Evolutionary conservation across 331 rosid species (phyloP).

Genomic region (Erythrophleum ivorense): DNA sequence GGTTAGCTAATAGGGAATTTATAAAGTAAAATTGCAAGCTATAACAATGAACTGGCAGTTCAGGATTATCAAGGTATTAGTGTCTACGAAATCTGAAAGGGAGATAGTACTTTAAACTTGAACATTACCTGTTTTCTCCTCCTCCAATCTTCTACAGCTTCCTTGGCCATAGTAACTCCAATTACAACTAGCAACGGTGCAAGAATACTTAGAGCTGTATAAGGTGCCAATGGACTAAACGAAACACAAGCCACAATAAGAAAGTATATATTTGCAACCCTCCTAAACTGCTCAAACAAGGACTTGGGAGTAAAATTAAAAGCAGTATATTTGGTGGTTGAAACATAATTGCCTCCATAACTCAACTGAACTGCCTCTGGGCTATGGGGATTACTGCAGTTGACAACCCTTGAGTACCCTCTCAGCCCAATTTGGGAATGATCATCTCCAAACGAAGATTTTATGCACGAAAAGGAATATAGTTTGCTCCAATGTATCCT

Average conservation of each 20-base stretch:
- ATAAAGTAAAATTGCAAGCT: not conserved
- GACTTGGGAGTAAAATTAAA: conserved; percentile 81
- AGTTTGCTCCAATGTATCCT: conserved; percentile 73
- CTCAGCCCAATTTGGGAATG: conserved; percentile 75
- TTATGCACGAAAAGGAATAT: conserved; percentile 68
- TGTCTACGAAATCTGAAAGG: not conserved
- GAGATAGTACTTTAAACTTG: conserved; percentile 34
- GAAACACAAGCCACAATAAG: conserved; percentile 79
- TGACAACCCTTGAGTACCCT: conserved; percentile 71
- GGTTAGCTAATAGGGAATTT: not conserved
- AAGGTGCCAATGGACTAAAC: conserved; percentile 79
- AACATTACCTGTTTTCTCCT: conserved; percentile 76
- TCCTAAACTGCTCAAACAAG: conserved; percentile 85
- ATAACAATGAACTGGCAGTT: not conserved
- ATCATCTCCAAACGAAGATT: conserved; percentile 44
- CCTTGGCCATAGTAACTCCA: conserved; percentile 81
- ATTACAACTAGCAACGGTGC: conserved; percentile 68
- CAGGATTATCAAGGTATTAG: not conserved
- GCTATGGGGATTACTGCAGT: conserved; percentile 67
- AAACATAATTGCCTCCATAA: conserved; percentile 75
- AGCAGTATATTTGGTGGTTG: conserved; percentile 74
- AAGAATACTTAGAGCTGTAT: conserved; percentile 56
- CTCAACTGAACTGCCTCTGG: conserved; percentile 56
- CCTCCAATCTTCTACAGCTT: conserved; percentile 88
- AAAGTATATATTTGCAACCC: conserved; percentile 88